Base-by-base conservation (phyloP, 164 flowering plant genomes). In the Liriodendron chinense region DNA sequence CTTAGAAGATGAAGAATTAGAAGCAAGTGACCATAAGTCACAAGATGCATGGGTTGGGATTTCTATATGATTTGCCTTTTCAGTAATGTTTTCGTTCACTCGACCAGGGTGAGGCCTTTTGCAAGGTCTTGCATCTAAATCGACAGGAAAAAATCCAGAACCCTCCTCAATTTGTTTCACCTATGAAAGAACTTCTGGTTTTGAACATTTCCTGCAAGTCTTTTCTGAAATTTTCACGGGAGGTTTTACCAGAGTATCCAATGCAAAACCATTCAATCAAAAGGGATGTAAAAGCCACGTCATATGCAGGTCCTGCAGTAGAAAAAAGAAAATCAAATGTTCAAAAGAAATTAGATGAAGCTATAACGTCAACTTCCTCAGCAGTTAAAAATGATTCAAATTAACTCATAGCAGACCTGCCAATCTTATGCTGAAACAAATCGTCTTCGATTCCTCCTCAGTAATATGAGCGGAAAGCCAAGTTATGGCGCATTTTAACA, bases 401-500 rank as follows among this genome's bases (percentile, higher is more conserved):
- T 49, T 66, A 28, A n/a, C 13, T 50, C 69, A 47, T 25, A 49
- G 47, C 74, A 69, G 26, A 82, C 84, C 84, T 86, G 80, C 89
- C 48, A 76, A 61, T 73, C 80, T 84, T 68, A 89, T 80, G 75
- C 75, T 69, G n/a, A 76, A 69, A 65, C 87, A 83, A 75, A 92
- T 72, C 63, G 82, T 76, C 72, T 80, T 86, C 57, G 82, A 80
- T 75, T 92, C 89, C 23, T 83, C 84, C 78, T 87, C 88, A 34
- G 91, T 83, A 63, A 94, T 79, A 72, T 85, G 86, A 48, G 87
- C 65, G 10, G 90, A 85, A 72, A 94, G 86, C 97, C 97, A 92
- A 34, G 85, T 80, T 56, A 86, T 80, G 62, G 77, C 85, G 75
- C 87, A 90, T 85, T 85, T 91, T 43, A 94, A 78, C 77, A 91